A percentile compares a stretch with the other conserved stretches of the same genome.
Evolutionary conservation across 169 alveolate genomes (phyloP).

Genomic region (Plasmodium fragile): DNA sequence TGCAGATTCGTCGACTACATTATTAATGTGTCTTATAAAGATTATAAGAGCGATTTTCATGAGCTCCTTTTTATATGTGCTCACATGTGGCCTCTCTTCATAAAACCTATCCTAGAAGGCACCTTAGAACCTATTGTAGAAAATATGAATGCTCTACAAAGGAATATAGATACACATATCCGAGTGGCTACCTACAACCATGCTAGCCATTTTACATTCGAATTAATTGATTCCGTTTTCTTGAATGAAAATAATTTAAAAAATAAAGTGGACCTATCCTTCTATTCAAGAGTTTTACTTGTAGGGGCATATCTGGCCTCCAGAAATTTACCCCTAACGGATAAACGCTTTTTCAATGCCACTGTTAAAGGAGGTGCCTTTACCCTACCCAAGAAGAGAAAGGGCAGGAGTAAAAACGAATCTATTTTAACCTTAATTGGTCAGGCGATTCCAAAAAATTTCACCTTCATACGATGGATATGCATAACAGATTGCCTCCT

Average conservation of each 20-base stretch:
- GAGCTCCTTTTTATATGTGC: conserved; percentile 67
- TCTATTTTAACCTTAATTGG: conserved; percentile 75
- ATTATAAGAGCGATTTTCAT: conserved; percentile 75
- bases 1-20: conserved; percentile 74
- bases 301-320: conserved; percentile 75
- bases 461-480: conserved; percentile 77
- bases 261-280: conserved; percentile 72
- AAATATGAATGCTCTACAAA: conserved; percentile 76
- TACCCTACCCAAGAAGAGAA: conserved; percentile 70
- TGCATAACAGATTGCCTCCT: conserved; percentile 75
- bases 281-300: conserved; percentile 69
- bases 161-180: conserved; percentile 75
- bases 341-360: conserved; percentile 73
- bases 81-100: conserved; percentile 76
- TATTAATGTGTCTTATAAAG: conserved; percentile 70
- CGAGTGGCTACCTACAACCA: conserved; percentile 77
- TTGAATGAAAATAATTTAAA: conserved; percentile 69
- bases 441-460: conserved; percentile 72
- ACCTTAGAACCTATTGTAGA: conserved; percentile 76
- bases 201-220: conserved; percentile 75
- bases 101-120: conserved; percentile 67
- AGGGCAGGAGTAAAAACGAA: conserved; percentile 51
- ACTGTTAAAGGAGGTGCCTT: conserved; percentile 77
- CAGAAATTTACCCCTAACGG: conserved; percentile 68
- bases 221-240: conserved; percentile 74